phyloP scores from a whole-genome alignment of 768 basidiomycete species.

The Trametes meyenii region DNA sequence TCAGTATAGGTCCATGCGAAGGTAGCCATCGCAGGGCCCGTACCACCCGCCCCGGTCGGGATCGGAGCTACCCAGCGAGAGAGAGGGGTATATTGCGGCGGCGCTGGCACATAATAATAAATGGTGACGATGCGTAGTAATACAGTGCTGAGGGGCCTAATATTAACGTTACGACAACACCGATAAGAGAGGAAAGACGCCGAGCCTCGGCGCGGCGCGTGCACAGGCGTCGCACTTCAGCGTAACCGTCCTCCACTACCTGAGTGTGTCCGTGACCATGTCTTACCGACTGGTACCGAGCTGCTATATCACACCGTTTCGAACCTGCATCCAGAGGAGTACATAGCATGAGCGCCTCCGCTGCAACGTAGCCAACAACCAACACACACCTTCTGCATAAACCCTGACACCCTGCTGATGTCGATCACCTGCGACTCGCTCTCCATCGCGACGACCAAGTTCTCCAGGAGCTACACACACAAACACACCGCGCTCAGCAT shows the following conservation, averaged over 20 bases:
- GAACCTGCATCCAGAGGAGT: slow-evolving; percentile 43
- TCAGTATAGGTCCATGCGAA: too few species aligned
- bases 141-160: slow-evolving; percentile 24
- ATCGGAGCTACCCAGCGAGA: too few species aligned
- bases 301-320: slow-evolving; percentile 58
- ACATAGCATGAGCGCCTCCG: slow-evolving; percentile 3
- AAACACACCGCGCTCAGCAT: slow-evolving; percentile 23
- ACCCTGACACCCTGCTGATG: slow-evolving; percentile 83
- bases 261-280: background rate
- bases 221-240: background rate
- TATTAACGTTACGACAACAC: slow-evolving; percentile 10
- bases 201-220: background rate
- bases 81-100: background rate
- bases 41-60: too few species aligned
- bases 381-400: slow-evolving; percentile 80
- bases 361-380: background rate
- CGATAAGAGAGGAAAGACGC: background rate
- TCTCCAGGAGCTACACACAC: slow-evolving; percentile 70
- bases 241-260: background rate
- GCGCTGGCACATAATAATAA: slow-evolving; percentile 9
- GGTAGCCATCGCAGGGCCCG: too few species aligned
- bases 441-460: slow-evolving; percentile 84
- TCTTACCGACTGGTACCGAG: background rate
- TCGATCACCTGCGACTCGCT: slow-evolving; percentile 84
- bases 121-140: slow-evolving; percentile 15